Conservation (phyloP, 768 basidiomycete genomes). For the Lactarius quietus region DNA sequence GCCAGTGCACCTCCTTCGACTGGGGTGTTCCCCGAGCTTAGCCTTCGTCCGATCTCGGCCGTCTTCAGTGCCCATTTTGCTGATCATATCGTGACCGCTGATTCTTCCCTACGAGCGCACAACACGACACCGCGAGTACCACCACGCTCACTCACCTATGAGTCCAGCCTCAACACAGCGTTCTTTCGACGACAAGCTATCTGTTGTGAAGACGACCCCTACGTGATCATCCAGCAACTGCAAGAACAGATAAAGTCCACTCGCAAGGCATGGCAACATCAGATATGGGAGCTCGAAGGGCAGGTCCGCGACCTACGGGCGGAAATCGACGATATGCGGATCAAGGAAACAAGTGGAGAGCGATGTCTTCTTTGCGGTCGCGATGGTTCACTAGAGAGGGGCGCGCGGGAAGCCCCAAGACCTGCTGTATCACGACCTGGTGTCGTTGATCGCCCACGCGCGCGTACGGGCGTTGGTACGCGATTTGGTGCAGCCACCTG, state of each 20-base stretch:
- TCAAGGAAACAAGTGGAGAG: conserved; percentile 35
- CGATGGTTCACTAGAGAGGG: conserved; percentile 31
- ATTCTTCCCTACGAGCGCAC: conserved; percentile 37
- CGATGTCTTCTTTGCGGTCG: conserved; percentile 64
- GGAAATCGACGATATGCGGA: conserved; percentile 58
- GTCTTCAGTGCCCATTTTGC: conserved; percentile 70
- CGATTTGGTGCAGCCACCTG: conserved; percentile 58
- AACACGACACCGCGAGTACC: conserved; percentile 51
- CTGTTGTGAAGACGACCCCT: conserved; percentile 40
- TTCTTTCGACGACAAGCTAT: conserved; percentile 32
- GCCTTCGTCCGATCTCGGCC: conserved; percentile 71
- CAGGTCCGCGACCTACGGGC: conserved; percentile 68
- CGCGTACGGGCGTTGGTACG: conserved; percentile 59
- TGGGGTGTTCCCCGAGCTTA: conserved; percentile 60
- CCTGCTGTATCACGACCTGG: conserved; percentile 26
- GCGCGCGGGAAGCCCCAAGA: not conserved
- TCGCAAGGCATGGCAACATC: conserved; percentile 65
- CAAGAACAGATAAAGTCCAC: conserved; percentile 58
- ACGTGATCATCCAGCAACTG: conserved; percentile 46
- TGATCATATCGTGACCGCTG: conserved; percentile 36
- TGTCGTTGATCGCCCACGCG: conserved; percentile 61
- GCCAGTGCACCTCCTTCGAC: conserved; percentile 62
- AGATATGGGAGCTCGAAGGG: conserved; percentile 71
- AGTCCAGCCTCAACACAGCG: conserved; percentile 36
- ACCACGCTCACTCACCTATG: conserved; percentile 35